These are phyloP conservation scores for Inga oerstediana DNA, from an alignment of 306 rosid genomes.

Conservation along the genomic window DNA sequence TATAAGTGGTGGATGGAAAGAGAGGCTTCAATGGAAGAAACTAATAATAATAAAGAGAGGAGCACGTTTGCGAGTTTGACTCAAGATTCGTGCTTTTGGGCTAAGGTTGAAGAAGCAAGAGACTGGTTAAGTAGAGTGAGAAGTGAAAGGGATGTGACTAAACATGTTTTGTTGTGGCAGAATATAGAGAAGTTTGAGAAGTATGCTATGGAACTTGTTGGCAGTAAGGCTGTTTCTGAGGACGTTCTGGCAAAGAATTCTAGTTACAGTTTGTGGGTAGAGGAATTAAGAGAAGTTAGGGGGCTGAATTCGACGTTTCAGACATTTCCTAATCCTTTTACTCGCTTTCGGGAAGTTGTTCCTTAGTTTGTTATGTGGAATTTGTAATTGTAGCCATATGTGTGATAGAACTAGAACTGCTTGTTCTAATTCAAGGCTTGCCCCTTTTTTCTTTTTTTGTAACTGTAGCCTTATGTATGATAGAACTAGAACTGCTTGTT, in stretches of 20 bases:
- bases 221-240: constrained; percentile 57
- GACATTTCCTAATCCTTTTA: constrained; percentile 22
- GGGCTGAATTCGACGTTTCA: constrained; percentile 46
- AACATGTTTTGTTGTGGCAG: constrained; percentile 44
- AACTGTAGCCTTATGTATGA: not conserved
- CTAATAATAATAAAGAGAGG: constrained; percentile 28
- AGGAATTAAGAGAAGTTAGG: constrained; percentile 49
- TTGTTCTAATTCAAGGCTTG: not conserved
- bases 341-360: constrained; percentile 36
- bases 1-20: constrained; percentile 77
- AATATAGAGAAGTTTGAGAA: constrained; percentile 51
- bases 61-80: constrained; percentile 70
- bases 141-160: constrained; percentile 44
- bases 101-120: constrained; percentile 79
- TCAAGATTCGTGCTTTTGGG: constrained; percentile 91
- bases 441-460: not conserved
- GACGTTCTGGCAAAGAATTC: constrained; percentile 74
- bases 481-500: not conserved
- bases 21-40: constrained; percentile 24
- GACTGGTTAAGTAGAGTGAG: constrained; percentile 53
- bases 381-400: not conserved
- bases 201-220: constrained; percentile 57
- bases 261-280: constrained; percentile 61
- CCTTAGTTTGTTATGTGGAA: constrained; percentile 23
- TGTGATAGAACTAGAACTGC: constrained; percentile 8